phyloP scores from a whole-genome alignment of 139 green algal genomes.

The Dunaliella sp. region DNA sequence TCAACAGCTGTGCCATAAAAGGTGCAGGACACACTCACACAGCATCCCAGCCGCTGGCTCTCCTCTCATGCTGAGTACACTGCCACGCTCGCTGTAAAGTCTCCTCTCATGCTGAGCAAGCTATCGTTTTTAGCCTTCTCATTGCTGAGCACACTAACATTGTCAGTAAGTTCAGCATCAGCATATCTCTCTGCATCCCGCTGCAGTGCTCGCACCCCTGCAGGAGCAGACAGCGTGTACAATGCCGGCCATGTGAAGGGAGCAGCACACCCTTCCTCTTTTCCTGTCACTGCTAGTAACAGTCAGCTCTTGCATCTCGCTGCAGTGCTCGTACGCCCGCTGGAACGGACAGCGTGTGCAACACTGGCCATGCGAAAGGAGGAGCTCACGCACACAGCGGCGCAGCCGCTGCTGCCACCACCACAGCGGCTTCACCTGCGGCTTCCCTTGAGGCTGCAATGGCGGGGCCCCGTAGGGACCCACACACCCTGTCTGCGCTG shows the following conservation, averaged over 20 bases:
- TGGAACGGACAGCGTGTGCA: background rate
- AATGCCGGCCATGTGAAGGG: background rate
- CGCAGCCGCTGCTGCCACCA: background rate
- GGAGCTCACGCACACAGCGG: background rate
- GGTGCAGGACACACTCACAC: too few species aligned
- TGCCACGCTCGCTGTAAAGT: too few species aligned
- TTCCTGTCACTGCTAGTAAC: too few species aligned
- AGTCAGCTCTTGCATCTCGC: too few species aligned
- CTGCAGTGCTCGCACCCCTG: background rate
- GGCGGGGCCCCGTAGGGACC: background rate
- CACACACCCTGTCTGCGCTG: background rate
- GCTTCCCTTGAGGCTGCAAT: background rate
- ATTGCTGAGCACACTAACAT: too few species aligned
- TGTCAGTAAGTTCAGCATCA: too few species aligned
- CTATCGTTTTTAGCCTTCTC: too few species aligned
- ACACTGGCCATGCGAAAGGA: background rate
- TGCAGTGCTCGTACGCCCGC: background rate
- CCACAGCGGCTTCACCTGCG: background rate
- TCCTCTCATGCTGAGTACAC: too few species aligned
- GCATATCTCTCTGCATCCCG: too few species aligned
- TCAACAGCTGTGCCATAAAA: too few species aligned
- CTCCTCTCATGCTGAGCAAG: too few species aligned
- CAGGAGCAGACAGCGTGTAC: background rate
- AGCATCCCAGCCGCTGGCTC: too few species aligned
- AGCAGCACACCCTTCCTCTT: background rate